Percentiles rank a stretch among this genome's conserved stretches.
Conservation (phyloP, 441 rosid genomes). For the Populus hybrid region DNA sequence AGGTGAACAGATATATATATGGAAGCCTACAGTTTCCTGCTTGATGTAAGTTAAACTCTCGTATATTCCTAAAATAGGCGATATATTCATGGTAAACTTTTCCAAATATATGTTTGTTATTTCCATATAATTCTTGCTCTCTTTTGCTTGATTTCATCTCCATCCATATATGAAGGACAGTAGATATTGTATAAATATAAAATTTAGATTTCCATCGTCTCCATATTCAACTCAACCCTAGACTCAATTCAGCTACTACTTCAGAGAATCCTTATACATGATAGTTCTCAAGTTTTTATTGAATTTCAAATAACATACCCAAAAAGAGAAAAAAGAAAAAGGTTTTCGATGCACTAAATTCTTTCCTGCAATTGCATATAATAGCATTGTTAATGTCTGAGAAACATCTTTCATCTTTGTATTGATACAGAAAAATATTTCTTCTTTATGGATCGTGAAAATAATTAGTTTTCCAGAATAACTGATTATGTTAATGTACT, state of each 20-base stretch:
- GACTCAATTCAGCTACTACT: background rate
- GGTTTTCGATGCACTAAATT: background rate
- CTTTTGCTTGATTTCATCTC: background rate
- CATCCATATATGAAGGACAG: too few species aligned
- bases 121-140: background rate
- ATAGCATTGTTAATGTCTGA: background rate
- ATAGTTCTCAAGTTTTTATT: background rate
- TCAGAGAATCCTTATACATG: background rate
- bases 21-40: slow-evolving; percentile 10
- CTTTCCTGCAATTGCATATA: too few species aligned
- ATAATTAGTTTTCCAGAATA: background rate
- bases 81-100: background rate
- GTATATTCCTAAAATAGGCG: background rate
- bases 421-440: too few species aligned
- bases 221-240: slow-evolving; percentile 3
- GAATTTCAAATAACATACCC: background rate
- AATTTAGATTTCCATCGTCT: too few species aligned
- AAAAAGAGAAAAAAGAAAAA: background rate
- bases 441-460: background rate
- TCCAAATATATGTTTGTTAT: background rate
- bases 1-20: background rate
- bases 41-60: slow-evolving; percentile 29
- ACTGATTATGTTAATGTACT: background rate
- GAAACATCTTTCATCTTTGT: too few species aligned
- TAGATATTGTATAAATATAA: too few species aligned